Base-by-base conservation (phyloP, 371 early-diverging fungal species). In the Funneliformis caledonium region DNA sequence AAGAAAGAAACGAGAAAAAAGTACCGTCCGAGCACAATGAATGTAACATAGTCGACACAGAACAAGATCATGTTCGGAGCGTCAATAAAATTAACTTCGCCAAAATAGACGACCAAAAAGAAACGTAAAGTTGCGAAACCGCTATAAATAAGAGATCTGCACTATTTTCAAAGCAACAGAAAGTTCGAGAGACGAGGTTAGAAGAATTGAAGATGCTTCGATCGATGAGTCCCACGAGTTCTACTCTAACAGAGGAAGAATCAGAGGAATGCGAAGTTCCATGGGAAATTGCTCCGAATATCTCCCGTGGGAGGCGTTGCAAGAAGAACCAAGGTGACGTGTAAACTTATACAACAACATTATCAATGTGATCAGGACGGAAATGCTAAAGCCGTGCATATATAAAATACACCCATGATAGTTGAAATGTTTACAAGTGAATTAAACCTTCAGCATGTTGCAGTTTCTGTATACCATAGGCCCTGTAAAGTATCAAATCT, bases 241-340 rank as follows among this genome's bases (percentile, higher is more conserved):
- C n/a, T 74, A 60, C 59, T 59, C 75, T 74, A 59, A 74, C 60
- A 26, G 1, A 52, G 37, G 16, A 59, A 59, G 9, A 74, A 74
- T 42, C 14, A 14, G 33, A 2, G 2, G 2, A 3, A 16, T 74
- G 75, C 59, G 26, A 14, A 60, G 59, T 56, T 42, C 52, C 11
- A n/a, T n/a, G 75, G 75, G 60, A 74, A 74, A 74, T 31, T 74
- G 75, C 56, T 11, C 75, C n/a, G 75, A 74, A 74, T 74, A 7
- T 42, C 60, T 74, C 26, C 59, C 60, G 19, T 74, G 75, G 75
- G 75, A 74, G 14, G 59, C 33, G 19, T 19, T 74, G 56, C 22
- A 56, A 19, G 75, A 60, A 74, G 60, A 60, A 56, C 16, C 7
- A 31, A 0, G 37, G 12, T 19, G 59, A 2, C 59, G 33, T 74